Conservation (phyloP, 169 alveolate species). For the Amoebophrya sp. region DNA sequence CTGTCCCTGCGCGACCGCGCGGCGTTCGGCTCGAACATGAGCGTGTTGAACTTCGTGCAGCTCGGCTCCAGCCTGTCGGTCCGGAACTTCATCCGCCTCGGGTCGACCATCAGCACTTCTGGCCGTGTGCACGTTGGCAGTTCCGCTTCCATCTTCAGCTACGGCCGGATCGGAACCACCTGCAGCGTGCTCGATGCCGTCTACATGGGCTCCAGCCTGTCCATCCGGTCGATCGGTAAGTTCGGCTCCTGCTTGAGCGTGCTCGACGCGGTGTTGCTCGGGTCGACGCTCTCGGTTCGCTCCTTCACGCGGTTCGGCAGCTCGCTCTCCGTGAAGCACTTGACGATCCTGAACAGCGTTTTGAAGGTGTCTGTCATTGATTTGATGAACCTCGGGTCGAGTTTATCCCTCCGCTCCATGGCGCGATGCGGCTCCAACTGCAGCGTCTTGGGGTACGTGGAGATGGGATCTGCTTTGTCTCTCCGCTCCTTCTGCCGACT, state of each 20-base stretch:
- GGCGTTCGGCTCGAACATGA: too few relatives aligned
- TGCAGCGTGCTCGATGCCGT: background rate
- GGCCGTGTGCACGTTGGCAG: background rate
- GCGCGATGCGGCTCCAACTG: too few relatives aligned
- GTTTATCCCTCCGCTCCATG: too few relatives aligned
- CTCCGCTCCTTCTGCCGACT: too few relatives aligned
- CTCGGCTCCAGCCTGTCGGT: too few relatives aligned
- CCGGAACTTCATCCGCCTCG: too few relatives aligned
- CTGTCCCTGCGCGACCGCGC: background rate
- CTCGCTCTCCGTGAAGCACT: background rate
- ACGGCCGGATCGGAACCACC: background rate
- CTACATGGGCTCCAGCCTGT: background rate
- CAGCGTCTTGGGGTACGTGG: too few relatives aligned
- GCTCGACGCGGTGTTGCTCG: background rate
- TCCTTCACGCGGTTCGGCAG: too few relatives aligned
- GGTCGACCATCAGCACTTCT: background rate
- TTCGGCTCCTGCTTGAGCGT: conserved; percentile 7
- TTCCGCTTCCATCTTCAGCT: background rate
- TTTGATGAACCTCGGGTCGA: too few relatives aligned
- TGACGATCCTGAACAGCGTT: background rate
- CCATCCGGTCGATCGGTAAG: conserved; percentile 12
- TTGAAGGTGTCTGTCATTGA: too few relatives aligned
- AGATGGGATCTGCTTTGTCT: too few relatives aligned
- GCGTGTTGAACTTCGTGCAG: too few relatives aligned
- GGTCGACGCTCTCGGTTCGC: background rate